These are phyloP conservation scores for Leccinum longicurvipes DNA, from an alignment of 768 basidiomycete species.

Conservation along the genomic window DNA sequence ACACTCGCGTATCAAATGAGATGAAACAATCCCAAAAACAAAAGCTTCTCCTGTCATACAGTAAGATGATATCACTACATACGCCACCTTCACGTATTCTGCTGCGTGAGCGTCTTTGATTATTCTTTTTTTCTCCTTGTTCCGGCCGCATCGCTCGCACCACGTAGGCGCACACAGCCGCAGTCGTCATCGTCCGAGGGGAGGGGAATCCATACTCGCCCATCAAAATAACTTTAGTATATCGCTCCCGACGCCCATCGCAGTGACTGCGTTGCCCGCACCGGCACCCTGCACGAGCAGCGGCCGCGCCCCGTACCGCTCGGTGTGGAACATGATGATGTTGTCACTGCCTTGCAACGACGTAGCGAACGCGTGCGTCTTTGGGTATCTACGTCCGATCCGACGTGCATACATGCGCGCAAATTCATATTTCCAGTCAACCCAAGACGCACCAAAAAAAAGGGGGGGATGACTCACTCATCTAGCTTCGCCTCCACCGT, in stretches of 20 bases:
- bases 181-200: not conserved
- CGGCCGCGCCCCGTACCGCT: constrained; percentile 83
- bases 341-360: constrained; percentile 96
- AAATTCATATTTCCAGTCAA: not conserved
- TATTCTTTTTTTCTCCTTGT: not conserved
- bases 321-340: constrained; percentile 96
- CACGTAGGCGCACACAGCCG: constrained; percentile 3
- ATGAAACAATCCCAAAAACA: not conserved
- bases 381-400: constrained; percentile 63
- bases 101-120: not conserved
- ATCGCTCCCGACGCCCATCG: constrained; percentile 95
- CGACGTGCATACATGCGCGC: not conserved
- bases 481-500: constrained; percentile 85
- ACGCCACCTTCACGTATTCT: constrained; percentile 7
- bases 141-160: not conserved
- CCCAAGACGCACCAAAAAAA: not conserved
- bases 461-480: constrained; percentile 51
- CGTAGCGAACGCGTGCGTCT: constrained; percentile 90
- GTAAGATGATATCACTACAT: not conserved
- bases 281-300: constrained; percentile 95
- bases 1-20: not conserved
- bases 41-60: constrained; percentile 5
- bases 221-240: constrained; percentile 50
- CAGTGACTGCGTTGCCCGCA: constrained; percentile 96
- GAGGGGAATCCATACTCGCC: not conserved